Base-by-base conservation (phyloP, 768 basidiomycete genomes). In the Cubamyces sp. region DNA sequence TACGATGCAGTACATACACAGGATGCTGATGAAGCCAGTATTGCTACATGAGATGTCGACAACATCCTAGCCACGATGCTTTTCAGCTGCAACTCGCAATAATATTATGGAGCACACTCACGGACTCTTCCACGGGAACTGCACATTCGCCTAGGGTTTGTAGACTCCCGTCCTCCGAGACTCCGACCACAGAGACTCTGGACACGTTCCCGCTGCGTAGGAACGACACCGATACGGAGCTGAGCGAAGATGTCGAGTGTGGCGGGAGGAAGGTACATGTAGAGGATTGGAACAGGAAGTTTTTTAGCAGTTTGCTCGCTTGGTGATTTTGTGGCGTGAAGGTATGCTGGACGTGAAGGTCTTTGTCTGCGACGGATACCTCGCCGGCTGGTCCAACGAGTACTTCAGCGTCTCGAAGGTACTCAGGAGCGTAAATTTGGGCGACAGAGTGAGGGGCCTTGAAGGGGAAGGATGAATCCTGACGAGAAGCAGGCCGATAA, bases 371-470 rank as follows among this genome's bases (percentile, higher is more conserved):
- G 9, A 77, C 63, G n/a, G 70, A 72, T 39, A 82, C 57, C 21
- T 70, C 67, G 19, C 77, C 80, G 6, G 62, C 64, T 26, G 70
- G 57, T 21, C 75, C 76, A 7, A 79, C 68, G 15, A 80, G 63
- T 11, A 82, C 28, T 5, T 78, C 61, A 0, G 65, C 68, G 1
- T 70, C 57, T 5, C 64, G 62, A 34, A 74, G 57, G 19, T 68
- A 70, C 18, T 71, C 71, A 3, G 74, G 70, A 34, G 72, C 71
- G 63, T 73, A 74, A 47, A 83, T 73, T 56, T 67, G 80, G 19
- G 75, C 70, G 30, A 83, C 75, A 30, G 68, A 58, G 42, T 82
- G 75, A 21, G 79, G 73, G n/a, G 80, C 69, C 86, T 87, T 69
- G 26, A 61, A 63, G 25, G 54, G 54, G 46, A 60, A 66, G 26